Conservation (phyloP, 139 green algal species). For the Chlorella sp. region DNA sequence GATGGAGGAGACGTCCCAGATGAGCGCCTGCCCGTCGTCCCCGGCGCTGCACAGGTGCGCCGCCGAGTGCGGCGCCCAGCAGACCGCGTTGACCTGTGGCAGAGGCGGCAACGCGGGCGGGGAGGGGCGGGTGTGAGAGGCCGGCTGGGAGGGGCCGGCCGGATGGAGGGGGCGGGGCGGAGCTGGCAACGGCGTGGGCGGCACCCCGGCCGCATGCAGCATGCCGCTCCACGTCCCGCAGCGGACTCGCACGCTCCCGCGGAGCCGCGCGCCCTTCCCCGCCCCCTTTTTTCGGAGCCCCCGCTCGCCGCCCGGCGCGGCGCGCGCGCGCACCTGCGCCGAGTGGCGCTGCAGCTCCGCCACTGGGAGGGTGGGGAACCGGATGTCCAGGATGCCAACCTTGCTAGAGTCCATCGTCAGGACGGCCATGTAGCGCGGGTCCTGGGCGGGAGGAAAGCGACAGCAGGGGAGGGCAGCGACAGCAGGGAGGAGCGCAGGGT, state of each 20-base stretch:
- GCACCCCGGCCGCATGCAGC: too few relatives aligned
- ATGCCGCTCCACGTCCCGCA: too few relatives aligned
- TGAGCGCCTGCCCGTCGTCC: constrained; percentile 79
- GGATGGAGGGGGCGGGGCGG: neutral
- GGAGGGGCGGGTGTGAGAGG: neutral
- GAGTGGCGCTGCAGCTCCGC: constrained; percentile 85
- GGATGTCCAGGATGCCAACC: constrained; percentile 88
- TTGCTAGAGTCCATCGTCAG: constrained; percentile 78
- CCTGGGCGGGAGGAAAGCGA: too few relatives aligned
- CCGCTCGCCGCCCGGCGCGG: neutral
- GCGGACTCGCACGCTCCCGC: too few relatives aligned
- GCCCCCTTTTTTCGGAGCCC: too few relatives aligned
- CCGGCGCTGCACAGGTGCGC: constrained; percentile 94
- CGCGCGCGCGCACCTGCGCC: neutral
- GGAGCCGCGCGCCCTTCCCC: too few relatives aligned
- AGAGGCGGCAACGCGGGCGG: neutral
- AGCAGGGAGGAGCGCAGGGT: too few relatives aligned
- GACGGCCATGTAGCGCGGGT: constrained; percentile 95
- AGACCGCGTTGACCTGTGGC: constrained; percentile 90
- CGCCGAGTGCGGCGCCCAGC: constrained; percentile 93
- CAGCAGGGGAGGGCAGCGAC: too few relatives aligned
- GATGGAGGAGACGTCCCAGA: constrained; percentile 91
- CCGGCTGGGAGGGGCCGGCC: too few relatives aligned
- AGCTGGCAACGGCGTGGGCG: neutral
- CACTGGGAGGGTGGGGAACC: constrained; percentile 89